phyloP scores from a whole-genome alignment of 2,329 filamentous ascomycete species.

The Aspergillus fumigatiaffinis region DNA sequence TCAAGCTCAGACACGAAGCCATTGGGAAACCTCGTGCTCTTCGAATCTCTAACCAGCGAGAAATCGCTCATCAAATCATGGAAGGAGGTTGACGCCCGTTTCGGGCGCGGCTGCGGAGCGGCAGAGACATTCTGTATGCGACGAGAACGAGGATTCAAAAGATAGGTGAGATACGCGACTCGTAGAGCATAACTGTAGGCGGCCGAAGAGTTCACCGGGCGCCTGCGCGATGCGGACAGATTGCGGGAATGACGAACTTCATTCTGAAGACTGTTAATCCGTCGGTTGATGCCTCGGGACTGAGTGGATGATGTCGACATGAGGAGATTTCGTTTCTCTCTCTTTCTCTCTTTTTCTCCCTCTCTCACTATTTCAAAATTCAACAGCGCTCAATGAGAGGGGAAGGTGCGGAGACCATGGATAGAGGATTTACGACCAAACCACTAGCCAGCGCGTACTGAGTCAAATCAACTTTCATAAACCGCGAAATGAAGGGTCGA shows the following conservation, averaged over 20 bases:
- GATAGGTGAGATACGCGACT: conserved; percentile 85
- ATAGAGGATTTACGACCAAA: conserved; percentile 21
- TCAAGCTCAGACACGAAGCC: conserved; percentile 67
- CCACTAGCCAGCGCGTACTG: conserved; percentile 20
- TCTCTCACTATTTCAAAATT: conserved; percentile 10
- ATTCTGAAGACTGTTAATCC: conserved; percentile 46
- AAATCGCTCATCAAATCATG: conserved; percentile 89
- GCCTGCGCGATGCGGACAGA: conserved; percentile 40
- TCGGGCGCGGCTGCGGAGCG: conserved; percentile 56
- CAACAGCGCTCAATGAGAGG: conserved; percentile 19
- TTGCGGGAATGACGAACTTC: conserved; percentile 40
- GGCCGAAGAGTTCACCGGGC: conserved; percentile 60
- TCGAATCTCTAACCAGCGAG: conserved; percentile 60
- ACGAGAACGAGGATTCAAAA: conserved; percentile 85
- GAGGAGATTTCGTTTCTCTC: conserved; percentile 19
- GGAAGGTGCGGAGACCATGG: conserved; percentile 31
- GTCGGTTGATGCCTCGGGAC: conserved; percentile 44
- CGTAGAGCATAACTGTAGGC: conserved; percentile 89
- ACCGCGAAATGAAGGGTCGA: neutral
- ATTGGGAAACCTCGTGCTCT: conserved; percentile 67
- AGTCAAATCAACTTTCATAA: conserved; percentile 3
- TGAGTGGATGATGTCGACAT: conserved; percentile 48
- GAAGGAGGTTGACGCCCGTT: conserved; percentile 68
- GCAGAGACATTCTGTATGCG: conserved; percentile 77
- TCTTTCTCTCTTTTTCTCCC: neutral